Evolutionary conservation across 805 yeast genomes (phyloP).

Genomic region (Lachancea dasiensis): DNA sequence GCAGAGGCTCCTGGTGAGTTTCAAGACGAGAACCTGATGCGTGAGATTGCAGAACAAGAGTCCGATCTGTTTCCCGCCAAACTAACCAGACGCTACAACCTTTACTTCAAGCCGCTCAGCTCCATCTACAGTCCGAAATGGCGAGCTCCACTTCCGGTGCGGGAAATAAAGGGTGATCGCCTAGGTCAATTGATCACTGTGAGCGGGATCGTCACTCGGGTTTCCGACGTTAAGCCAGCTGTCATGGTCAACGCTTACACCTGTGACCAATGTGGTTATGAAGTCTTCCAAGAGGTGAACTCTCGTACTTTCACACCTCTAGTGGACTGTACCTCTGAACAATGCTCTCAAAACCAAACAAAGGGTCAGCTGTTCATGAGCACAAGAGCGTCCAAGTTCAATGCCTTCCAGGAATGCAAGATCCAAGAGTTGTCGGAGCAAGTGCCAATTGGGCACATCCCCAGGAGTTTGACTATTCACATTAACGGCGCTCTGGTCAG

Average conservation of each 20-base stretch:
- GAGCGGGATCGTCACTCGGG: conserved; percentile 91
- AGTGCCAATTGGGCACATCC: conserved; percentile 98
- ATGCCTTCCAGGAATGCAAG: conserved; percentile 91
- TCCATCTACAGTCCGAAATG: conserved; percentile 31
- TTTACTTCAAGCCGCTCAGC: conserved; percentile 80
- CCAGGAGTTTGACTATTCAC: conserved; percentile 78
- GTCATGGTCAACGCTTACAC: conserved; percentile 91
- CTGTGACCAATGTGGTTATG: conserved; percentile 96
- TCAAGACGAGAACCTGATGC: conserved; percentile 26
- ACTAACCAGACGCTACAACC: conserved; percentile 76
- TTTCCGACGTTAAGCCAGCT: conserved; percentile 92
- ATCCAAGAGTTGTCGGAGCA: conserved; percentile 93
- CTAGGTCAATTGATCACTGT: conserved; percentile 86
- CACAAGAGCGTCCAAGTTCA: conserved; percentile 92
- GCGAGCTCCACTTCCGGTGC: conserved; percentile 68
- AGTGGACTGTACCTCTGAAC: conserved; percentile 74
- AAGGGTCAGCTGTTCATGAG: conserved; percentile 88
- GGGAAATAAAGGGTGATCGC: conserved; percentile 78
- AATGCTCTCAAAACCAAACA: conserved; percentile 70
- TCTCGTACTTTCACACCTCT: conserved; percentile 83
- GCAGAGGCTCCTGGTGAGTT: conserved; percentile 20
- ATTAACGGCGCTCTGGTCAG: conserved; percentile 91
- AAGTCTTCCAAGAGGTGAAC: conserved; percentile 91
- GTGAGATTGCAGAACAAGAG: conserved; percentile 34
- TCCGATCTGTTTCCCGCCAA: conserved; percentile 72